Evolutionary conservation across 495 filamentous ascomycete genomes (phyloP).

Genomic region (Neurospora sp.): DNA sequence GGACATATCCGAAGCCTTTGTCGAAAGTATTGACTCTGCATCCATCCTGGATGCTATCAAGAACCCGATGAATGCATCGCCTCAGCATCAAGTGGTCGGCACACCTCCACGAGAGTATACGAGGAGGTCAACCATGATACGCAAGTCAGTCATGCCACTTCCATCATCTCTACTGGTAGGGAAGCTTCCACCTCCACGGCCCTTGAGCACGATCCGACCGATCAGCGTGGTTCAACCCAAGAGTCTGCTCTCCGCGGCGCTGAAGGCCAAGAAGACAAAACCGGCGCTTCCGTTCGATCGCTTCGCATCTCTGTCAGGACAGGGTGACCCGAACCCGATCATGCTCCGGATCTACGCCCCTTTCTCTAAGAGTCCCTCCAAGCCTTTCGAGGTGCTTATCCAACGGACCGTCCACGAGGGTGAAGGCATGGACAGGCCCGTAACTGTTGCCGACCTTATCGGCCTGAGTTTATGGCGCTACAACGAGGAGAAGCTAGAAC

Average conservation of each 20-base stretch:
- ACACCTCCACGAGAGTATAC: slow-evolving; percentile 45
- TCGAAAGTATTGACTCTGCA: slow-evolving; percentile 44
- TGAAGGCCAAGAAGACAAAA: slow-evolving; percentile 72
- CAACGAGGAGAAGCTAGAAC: slow-evolving; percentile 67
- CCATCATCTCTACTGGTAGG: slow-evolving; percentile 50
- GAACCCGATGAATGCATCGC: slow-evolving; percentile 37
- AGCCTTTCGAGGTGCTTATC: slow-evolving; percentile 69
- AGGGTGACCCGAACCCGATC: slow-evolving; percentile 72
- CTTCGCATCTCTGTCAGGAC: slow-evolving; percentile 79
- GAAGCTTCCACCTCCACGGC: slow-evolving; percentile 83
- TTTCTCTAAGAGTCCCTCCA: slow-evolving; percentile 61
- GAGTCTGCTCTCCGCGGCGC: slow-evolving; percentile 54
- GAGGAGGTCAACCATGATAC: slow-evolving; percentile 35
- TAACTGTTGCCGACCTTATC: slow-evolving; percentile 84
- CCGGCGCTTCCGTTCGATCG: slow-evolving; percentile 73
- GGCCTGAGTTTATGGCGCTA: slow-evolving; percentile 84
- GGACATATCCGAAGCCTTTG: slow-evolving; percentile 42
- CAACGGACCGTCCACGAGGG: slow-evolving; percentile 64
- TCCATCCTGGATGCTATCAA: slow-evolving; percentile 43
- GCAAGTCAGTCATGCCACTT: slow-evolving; percentile 31
- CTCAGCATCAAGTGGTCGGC: slow-evolving; percentile 40
- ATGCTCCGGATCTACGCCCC: slow-evolving; percentile 81
- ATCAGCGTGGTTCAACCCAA: slow-evolving; percentile 75
- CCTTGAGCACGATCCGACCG: slow-evolving; percentile 73
- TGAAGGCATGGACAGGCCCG: slow-evolving; percentile 46